Evolutionary conservation across 2,329 filamentous ascomycete species (phyloP).

Genomic region (Cladosporium sp.): DNA sequence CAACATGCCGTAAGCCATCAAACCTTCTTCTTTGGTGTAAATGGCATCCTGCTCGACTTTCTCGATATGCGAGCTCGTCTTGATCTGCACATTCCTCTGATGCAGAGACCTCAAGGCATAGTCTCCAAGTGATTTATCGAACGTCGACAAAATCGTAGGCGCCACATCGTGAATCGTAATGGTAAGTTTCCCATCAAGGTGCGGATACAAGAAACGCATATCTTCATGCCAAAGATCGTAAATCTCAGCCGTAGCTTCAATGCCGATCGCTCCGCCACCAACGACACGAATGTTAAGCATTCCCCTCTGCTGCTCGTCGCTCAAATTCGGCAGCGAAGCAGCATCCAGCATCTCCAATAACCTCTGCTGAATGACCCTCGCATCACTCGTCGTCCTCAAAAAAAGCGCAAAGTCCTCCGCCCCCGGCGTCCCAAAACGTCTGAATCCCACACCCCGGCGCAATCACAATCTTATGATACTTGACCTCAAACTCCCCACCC

Average conservation of each 20-base stretch:
- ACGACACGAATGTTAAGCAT: conserved; percentile 43
- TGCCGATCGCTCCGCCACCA: conserved; percentile 45
- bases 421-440: conserved; percentile 43
- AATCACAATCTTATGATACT: conserved; percentile 45
- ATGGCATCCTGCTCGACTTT: conserved; percentile 38
- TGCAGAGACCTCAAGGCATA: conserved; percentile 43
- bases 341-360: conserved; percentile 41
- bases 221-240: conserved; percentile 44
- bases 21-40: conserved; percentile 39
- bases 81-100: conserved; percentile 40
- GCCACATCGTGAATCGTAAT: conserved; percentile 50
- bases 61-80: conserved; percentile 41
- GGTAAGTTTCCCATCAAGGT: conserved; percentile 41
- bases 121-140: conserved; percentile 43
- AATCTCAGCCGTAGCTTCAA: conserved; percentile 47
- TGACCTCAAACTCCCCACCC: conserved; percentile 38
- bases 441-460: conserved; percentile 46
- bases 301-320: conserved; percentile 33
- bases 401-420: conserved; percentile 43
- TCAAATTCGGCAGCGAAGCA: conserved; percentile 36
- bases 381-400: conserved; percentile 40
- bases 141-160: conserved; percentile 42
- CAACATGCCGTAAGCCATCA: conserved; percentile 39
- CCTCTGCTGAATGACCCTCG: conserved; percentile 37
- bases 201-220: conserved; percentile 43